Evolutionary conservation across 306 rosid species (phyloP).

Genomic region (Quillaja saponaria): DNA sequence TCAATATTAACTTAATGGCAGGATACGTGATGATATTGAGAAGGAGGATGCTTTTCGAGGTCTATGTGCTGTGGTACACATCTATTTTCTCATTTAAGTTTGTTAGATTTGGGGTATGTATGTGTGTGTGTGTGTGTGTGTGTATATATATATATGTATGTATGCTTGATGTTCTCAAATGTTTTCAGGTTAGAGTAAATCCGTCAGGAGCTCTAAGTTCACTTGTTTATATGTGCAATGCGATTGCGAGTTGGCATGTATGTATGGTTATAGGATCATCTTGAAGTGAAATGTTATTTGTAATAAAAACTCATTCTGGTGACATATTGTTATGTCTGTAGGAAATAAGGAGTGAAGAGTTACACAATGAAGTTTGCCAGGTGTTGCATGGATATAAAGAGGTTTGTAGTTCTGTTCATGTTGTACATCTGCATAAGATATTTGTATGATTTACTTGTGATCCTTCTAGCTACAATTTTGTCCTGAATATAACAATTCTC

Average conservation of each 20-base stretch:
- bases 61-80: constrained; percentile 89
- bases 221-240: constrained; percentile 75
- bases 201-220: constrained; percentile 92
- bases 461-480: constrained; percentile 17
- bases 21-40: constrained; percentile 96
- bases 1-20: constrained; percentile 44
- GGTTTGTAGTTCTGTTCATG: constrained; percentile 50
- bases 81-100: constrained; percentile 9
- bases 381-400: constrained; percentile 96
- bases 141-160: too few species aligned
- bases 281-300: constrained; percentile 19
- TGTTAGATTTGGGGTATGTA: constrained; percentile 5
- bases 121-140: too few species aligned
- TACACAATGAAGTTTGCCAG: constrained; percentile 86
- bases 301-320: constrained; percentile 25
- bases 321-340: constrained; percentile 27
- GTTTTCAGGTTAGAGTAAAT: constrained; percentile 83
- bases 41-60: constrained; percentile 99
- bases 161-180: constrained; percentile 19
- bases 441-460: background rate
- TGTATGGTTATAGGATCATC: constrained; percentile 35
- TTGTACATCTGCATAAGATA: constrained; percentile 11
- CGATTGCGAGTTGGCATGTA: constrained; percentile 99
- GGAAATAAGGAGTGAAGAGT: constrained; percentile 96
- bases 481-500: background rate